phyloP scores from a whole-genome alignment of 768 basidiomycete species.

The Trametes elegans region DNA sequence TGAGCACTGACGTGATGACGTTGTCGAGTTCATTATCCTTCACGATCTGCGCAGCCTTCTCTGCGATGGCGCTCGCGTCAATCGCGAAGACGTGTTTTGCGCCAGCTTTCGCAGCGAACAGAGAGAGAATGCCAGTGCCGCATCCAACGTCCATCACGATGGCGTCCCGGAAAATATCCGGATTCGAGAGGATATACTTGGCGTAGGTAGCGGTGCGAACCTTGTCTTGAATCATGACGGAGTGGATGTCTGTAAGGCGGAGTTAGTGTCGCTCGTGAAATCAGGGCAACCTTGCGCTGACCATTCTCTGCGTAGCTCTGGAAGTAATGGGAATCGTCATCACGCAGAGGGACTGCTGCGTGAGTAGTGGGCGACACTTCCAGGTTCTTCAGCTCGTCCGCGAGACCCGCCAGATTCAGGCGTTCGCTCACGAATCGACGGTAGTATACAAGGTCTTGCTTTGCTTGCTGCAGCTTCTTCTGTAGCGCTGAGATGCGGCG shows the following conservation, averaged over 20 bases:
- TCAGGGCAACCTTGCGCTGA: conserved; percentile 29
- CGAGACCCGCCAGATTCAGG: conserved; percentile 44
- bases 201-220: conserved; percentile 93
- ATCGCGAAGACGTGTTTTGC: conserved; percentile 90
- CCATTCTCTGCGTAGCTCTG: conserved; percentile 88
- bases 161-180: conserved; percentile 77
- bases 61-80: conserved; percentile 76
- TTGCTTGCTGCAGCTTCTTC: conserved; percentile 55
- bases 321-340: conserved; percentile 95
- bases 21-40: conserved; percentile 54
- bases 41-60: conserved; percentile 49
- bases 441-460: conserved; percentile 63
- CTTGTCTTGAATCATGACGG: conserved; percentile 95
- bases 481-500: conserved; percentile 59
- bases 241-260: conserved; percentile 73
- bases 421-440: conserved; percentile 53
- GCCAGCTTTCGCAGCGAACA: conserved; percentile 87
- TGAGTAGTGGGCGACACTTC: conserved; percentile 25
- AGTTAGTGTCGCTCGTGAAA: background rate
- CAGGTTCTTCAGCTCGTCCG: conserved; percentile 41
- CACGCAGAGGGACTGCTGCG: conserved; percentile 42
- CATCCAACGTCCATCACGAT: conserved; percentile 95
- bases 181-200: conserved; percentile 83
- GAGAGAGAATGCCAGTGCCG: conserved; percentile 88
- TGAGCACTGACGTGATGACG: conserved; percentile 54